Evolutionary conservation across 371 early-diverging fungal species (phyloP).

Genomic region (Zopfochytrium polystomum): DNA sequence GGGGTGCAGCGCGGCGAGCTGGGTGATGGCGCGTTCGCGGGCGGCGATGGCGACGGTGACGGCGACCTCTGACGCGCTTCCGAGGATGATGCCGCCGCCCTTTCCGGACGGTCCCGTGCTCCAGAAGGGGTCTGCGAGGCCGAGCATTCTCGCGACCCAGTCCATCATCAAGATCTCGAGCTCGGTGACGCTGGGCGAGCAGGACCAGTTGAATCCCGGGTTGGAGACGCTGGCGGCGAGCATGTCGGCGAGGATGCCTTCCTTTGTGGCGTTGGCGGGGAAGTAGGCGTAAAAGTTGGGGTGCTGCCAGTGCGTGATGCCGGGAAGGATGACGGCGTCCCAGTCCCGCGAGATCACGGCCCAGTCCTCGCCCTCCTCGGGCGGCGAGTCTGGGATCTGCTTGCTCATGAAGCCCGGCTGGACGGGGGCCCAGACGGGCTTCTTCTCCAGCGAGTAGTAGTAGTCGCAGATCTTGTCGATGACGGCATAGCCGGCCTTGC

Average conservation of each 20-base stretch:
- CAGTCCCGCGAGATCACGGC: too few species aligned
- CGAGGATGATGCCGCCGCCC: conserved; percentile 64
- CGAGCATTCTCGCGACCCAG: conserved; percentile 61
- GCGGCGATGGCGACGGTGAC: conserved; percentile 59
- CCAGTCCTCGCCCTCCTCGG: too few species aligned
- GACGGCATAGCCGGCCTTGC: too few species aligned
- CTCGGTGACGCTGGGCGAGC: conserved; percentile 59
- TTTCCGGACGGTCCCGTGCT: conserved; percentile 40
- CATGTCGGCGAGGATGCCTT: conserved; percentile 61
- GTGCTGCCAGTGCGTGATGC: conserved; percentile 40
- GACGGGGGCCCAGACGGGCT: too few species aligned
- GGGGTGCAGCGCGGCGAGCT: too few species aligned
- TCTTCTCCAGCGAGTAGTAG: too few species aligned
- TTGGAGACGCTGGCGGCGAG: conserved; percentile 51
- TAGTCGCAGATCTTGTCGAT: too few species aligned
- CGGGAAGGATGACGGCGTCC: too few species aligned
- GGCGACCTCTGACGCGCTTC: conserved; percentile 55
- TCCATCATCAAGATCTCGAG: conserved; percentile 59
- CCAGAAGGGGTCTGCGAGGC: conserved; percentile 45
- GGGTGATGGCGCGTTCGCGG: conserved; percentile 43
- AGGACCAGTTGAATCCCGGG: conserved; percentile 58
- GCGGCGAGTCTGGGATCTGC: too few species aligned
- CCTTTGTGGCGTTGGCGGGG: conserved; percentile 51
- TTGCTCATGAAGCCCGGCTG: too few species aligned
- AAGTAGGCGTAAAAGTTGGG: conserved; percentile 57